Percentiles rank a stretch among this genome's conserved stretches.
Conservation (phyloP, 2,329 filamentous ascomycete species). For the Paecilomyces formosus region DNA sequence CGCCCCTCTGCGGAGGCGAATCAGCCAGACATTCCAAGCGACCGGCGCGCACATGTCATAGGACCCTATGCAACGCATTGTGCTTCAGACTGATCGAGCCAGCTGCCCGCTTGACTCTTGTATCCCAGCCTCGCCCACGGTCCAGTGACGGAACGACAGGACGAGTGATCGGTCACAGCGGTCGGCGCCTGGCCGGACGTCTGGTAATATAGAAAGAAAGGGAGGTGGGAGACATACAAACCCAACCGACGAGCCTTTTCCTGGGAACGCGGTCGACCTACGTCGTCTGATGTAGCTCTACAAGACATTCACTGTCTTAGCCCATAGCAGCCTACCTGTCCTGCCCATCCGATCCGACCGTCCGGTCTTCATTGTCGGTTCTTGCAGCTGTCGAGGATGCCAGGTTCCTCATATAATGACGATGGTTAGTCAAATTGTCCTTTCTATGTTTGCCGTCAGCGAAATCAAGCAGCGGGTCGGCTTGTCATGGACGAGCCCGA, state of each 20-base stretch:
- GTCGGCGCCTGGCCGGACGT: background rate
- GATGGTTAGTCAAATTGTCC: slow-evolving; percentile 28
- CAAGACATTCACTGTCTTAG: slow-evolving; percentile 6
- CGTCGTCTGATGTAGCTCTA: background rate
- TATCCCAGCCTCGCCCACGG: slow-evolving; percentile 8
- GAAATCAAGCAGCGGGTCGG: background rate
- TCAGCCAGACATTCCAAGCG: slow-evolving; percentile 2
- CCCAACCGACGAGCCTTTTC: background rate
- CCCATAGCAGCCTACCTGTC: slow-evolving; percentile 11
- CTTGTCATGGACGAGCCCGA: background rate
- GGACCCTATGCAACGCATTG: slow-evolving; percentile 14
- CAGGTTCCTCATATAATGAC: slow-evolving; percentile 27
- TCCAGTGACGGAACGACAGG: slow-evolving; percentile 18
- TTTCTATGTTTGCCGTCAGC: slow-evolving; percentile 1
- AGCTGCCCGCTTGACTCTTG: slow-evolving; percentile 21
- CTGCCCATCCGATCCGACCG: slow-evolving; percentile 13
- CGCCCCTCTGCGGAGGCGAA: background rate
- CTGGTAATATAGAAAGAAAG: background rate
- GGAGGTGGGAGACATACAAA: background rate
- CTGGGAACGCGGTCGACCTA: slow-evolving; percentile 7
- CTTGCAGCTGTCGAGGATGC: slow-evolving; percentile 12
- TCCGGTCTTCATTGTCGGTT: slow-evolving; percentile 1
- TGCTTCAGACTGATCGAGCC: slow-evolving; percentile 25
- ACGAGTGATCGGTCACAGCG: background rate
- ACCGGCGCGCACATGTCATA: slow-evolving; percentile 1